Percentiles rank a stretch among this genome's conserved stretches.
Conservation (phyloP, 1,284 basidiomycete genomes). For the Austropuccinia psidii region DNA sequence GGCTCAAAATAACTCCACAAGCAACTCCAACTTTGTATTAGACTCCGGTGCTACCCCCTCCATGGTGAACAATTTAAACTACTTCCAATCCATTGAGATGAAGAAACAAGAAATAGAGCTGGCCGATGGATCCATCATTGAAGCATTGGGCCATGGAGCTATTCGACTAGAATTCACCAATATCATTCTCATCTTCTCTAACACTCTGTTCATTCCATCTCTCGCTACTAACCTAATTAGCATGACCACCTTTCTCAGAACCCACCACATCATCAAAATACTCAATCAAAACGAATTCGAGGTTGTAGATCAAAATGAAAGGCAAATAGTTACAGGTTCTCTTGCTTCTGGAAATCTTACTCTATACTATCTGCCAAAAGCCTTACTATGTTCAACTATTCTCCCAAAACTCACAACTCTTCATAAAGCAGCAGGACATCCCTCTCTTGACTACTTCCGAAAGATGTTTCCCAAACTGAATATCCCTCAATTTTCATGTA, state of each 20-base stretch:
- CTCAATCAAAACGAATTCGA: not conserved
- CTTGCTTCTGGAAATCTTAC: not conserved
- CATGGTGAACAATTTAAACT: too few species aligned
- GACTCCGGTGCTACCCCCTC: too few species aligned
- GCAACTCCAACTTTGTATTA: too few species aligned
- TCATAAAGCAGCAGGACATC: not conserved
- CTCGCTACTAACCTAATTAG: not conserved
- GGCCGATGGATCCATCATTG: too few species aligned
- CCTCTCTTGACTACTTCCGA: not conserved
- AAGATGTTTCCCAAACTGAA: constrained; percentile 8
- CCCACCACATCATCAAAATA: not conserved
- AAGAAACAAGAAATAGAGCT: too few species aligned
- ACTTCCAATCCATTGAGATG: too few species aligned
- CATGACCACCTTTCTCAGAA: not conserved
- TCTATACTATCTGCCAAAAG: too few species aligned
- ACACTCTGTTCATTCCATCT: not conserved
- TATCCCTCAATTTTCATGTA: not conserved
- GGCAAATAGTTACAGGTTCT: not conserved
- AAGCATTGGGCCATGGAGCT: too few species aligned
- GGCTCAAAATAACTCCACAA: too few species aligned
- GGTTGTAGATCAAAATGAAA: not conserved
- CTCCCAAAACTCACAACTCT: not conserved
- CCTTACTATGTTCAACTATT: not conserved
- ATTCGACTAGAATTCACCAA: too few species aligned
- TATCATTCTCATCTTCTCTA: too few species aligned